These are phyloP conservation scores for Alternaria triticina DNA, from an alignment of 2,329 filamentous ascomycete species.

Conservation along the genomic window DNA sequence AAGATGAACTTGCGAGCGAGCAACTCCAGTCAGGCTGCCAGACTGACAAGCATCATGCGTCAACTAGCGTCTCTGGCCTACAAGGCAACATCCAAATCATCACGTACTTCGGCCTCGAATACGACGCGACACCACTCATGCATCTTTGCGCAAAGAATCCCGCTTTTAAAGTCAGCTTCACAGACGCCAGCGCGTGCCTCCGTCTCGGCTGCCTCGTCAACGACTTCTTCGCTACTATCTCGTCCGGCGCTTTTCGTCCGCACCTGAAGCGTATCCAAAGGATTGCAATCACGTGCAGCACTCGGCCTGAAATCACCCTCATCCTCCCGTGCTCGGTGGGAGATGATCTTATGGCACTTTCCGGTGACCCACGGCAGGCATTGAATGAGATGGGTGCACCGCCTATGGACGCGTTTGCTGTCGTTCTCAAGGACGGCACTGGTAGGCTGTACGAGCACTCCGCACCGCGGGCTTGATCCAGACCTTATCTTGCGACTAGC, in stretches of 20 bases:
- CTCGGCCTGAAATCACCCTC: background rate
- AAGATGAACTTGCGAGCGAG: fast-evolving
- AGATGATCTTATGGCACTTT: no score
- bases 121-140: background rate
- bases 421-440: background rate
- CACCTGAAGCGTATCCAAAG: background rate
- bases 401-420: background rate
- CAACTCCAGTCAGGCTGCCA: fast-evolving
- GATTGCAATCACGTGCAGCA: background rate
- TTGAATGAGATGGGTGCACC: background rate
- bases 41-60: fast-evolving
- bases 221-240: background rate
- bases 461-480: background rate
- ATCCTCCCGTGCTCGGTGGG: background rate
- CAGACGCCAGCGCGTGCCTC: background rate
- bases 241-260: background rate
- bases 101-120: background rate
- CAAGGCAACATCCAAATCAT: background rate
- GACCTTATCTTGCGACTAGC: background rate
- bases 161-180: background rate
- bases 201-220: background rate
- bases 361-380: background rate
- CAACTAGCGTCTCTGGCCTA: background rate
- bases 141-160: background rate
- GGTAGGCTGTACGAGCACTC: background rate